Base-by-base conservation (phyloP, 2,329 filamentous ascomycete genomes). In the Colletotrichum eleusines region DNA sequence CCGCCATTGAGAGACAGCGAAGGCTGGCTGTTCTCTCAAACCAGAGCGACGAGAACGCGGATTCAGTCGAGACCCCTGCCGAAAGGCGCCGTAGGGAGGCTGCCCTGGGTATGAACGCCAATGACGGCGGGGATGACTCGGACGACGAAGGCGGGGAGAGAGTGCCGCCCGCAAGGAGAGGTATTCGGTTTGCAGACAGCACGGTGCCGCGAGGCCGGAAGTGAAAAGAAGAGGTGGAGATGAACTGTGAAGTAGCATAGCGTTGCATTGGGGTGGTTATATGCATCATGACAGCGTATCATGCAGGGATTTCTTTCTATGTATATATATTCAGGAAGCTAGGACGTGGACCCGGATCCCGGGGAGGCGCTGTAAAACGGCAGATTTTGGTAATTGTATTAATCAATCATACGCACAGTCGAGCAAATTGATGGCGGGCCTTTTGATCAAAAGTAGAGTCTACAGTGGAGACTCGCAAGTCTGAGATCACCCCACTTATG, bases 31-130 rank as follows among this genome's bases (percentile, higher is more conserved):
- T 83, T 0, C 79, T 88, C 7, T 83, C 73, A 74, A 83, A 18
- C 28, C 84, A 84, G 38, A 81, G 80, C 38, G 82, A 84, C 7
- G 81, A 80, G 2, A 82, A 81, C 23, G 76, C 76, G 4, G 76
- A 77, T n/a, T 84, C 83, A 42, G 84, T 82, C 42, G 93, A 95
- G 80, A 94, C 92, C 0, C 90, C 92, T 0, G 93, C 92, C 0
- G 93, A 95, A 79, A 85, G 91, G 67, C 87, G 92, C 50, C 85
- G 93, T 63, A 88, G 93, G 75, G 89, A 94, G 75, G 92, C 92
- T 1, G 93, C 93, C 1, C 82, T 95, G 1, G 92, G 92, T 12
- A 84, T 92, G 72, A 81, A 82, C 20, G 77, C 79, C 9, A 79
- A 78, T 2, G 81, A 78, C 0, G 83, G 82, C 23, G 85, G 83